phyloP scores from a whole-genome alignment of 2,329 filamentous ascomycete genomes.

The Sporothrix inflata region DNA sequence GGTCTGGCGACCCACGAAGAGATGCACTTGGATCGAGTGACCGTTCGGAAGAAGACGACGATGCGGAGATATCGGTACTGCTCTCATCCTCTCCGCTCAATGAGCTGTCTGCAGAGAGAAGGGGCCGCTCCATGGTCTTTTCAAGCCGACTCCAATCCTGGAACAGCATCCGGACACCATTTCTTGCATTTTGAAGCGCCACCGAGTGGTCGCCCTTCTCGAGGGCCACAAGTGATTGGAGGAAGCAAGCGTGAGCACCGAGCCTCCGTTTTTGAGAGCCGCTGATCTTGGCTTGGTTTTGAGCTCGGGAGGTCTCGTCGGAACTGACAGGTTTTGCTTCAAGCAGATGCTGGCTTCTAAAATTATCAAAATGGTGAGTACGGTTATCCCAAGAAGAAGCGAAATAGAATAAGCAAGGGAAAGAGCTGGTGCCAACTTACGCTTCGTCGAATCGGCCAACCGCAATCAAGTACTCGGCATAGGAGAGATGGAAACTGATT shows the following conservation, averaged over 20 bases:
- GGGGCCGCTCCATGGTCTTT: slow-evolving; percentile 35
- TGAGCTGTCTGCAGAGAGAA: neutral
- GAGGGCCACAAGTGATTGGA: slow-evolving; percentile 68
- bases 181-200: slow-evolving; percentile 61
- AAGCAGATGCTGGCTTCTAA: slow-evolving; percentile 29
- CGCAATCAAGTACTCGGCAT: slow-evolving; percentile 73
- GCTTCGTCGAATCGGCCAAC: slow-evolving; percentile 68
- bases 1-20: neutral
- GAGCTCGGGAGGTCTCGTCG: neutral
- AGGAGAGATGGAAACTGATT: slow-evolving; percentile 66
- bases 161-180: slow-evolving; percentile 59
- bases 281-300: neutral
- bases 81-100: slow-evolving; percentile 32
- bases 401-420: neutral
- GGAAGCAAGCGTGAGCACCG: slow-evolving; percentile 58
- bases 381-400: neutral
- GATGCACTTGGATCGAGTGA: slow-evolving; percentile 1
- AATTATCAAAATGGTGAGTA: neutral
- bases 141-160: slow-evolving; percentile 61
- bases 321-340: slow-evolving; percentile 27
- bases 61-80: slow-evolving; percentile 27
- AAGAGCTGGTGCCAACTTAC: slow-evolving; percentile 39
- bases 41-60: neutral
- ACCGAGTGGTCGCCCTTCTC: slow-evolving; percentile 62
- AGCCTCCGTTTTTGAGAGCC: slow-evolving; percentile 27